Evolutionary conservation across 1,284 basidiomycete species (phyloP).

Genomic region (Pyrrhoderma noxium): DNA sequence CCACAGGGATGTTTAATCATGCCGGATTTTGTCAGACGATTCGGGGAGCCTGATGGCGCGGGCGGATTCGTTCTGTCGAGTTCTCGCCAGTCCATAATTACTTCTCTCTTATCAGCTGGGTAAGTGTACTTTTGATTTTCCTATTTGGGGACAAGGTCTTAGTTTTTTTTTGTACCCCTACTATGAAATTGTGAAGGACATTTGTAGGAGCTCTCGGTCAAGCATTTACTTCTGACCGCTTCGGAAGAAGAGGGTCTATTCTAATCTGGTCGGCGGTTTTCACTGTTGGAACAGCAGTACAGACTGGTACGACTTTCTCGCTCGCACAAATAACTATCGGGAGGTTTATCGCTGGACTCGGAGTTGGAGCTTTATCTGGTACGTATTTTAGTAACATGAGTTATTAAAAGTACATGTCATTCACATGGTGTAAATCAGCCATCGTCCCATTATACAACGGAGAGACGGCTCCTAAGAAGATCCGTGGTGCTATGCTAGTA

Average conservation of each 20-base stretch:
- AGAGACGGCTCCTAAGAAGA: conserved; percentile 69
- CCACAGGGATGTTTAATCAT: conserved; percentile 71
- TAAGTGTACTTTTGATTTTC: conserved; percentile 26
- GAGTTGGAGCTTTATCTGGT: conserved; percentile 73
- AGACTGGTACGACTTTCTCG: conserved; percentile 56
- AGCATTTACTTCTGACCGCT: conserved; percentile 69
- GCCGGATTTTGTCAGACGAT: conserved; percentile 66
- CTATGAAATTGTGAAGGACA: conserved; percentile 42
- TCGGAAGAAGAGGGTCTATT: conserved; percentile 67
- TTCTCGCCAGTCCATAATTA: conserved; percentile 68
- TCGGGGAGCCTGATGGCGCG: conserved; percentile 47
- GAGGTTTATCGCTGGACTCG: conserved; percentile 63
- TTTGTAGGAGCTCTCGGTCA: conserved; percentile 69
- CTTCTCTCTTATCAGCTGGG: conserved; percentile 74
- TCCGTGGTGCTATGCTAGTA: conserved; percentile 67
- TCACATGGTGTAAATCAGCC: conserved; percentile 31
- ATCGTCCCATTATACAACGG: conserved; percentile 79
- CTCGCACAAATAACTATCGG: conserved; percentile 64
- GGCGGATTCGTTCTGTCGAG: conserved; percentile 50
- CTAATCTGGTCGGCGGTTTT: conserved; percentile 73
- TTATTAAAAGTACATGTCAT: background rate
- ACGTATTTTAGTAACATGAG: conserved; percentile 12
- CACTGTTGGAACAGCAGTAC: conserved; percentile 63
- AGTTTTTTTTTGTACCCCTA: no score
- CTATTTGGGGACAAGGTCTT: background rate